A percentile compares a stretch with the other conserved stretches of the same genome.
Conservation (phyloP, 2,329 filamentous ascomycete species). For the Microascus cirrosus region DNA sequence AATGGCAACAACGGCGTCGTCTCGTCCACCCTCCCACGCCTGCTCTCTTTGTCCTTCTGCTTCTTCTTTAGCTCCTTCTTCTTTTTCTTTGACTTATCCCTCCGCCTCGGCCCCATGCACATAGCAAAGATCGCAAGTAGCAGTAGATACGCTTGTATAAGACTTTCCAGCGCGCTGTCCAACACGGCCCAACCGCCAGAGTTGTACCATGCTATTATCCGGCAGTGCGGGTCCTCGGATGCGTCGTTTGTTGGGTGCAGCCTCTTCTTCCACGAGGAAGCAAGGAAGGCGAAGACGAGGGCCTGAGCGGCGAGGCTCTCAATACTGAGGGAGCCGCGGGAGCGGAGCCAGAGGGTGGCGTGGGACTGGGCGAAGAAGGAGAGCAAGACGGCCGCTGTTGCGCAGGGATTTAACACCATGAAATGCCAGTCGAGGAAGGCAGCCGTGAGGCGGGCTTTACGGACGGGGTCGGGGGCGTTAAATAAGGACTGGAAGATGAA, state of each 20-base stretch:
- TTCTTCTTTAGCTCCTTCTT: neutral
- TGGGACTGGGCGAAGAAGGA: constrained; percentile 4
- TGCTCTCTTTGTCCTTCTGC: constrained; percentile 1
- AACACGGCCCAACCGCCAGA: constrained; percentile 5
- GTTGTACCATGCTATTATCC: constrained; percentile 5
- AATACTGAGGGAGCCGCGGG: constrained; percentile 5
- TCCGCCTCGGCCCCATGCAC: constrained; percentile 3
- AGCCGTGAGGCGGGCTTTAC: neutral
- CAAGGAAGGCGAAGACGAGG: neutral
- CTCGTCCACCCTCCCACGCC: neutral
- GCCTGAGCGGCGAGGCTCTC: neutral
- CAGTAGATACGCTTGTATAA: constrained; percentile 3
- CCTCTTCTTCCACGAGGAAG: constrained; percentile 1
- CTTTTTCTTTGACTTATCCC: neutral
- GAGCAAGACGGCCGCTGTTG: constrained; percentile 1
- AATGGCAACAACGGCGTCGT: constrained; percentile 2
- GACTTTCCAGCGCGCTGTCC: constrained; percentile 1
- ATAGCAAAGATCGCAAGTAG: constrained; percentile 3
- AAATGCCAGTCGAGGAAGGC: constrained; percentile 6
- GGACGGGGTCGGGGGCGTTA: neutral
- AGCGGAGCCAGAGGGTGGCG: constrained; percentile 4
- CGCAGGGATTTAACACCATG: constrained; percentile 4
- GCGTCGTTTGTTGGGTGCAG: constrained; percentile 1
- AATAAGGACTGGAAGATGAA: constrained; percentile 6
- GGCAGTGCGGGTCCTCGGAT: constrained; percentile 4